Evolutionary conservation across 1,284 basidiomycete species (phyloP), one percentile per base, ranked within the genome.

Genomic region (Ustilago lituana): DNA sequence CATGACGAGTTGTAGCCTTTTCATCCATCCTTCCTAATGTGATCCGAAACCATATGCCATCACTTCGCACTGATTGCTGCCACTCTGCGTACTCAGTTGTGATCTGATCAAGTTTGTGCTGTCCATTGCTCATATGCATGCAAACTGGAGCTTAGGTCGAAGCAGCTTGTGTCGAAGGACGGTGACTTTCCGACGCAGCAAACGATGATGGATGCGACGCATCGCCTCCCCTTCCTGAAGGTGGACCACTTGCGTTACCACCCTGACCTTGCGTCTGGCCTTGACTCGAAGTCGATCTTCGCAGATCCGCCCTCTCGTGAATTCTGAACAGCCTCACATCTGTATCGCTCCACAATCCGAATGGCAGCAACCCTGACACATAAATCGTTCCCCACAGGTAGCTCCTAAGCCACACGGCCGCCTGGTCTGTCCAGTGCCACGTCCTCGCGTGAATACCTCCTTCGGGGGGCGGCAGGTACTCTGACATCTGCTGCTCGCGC

Each of bases 331-430:
- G 23, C 24, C 44, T 44, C 37, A 71, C 58, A 5, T 63, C 59
- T 1, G 73, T 73, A 38, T 73, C 69, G 11, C 52, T 60, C 69
- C 73, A 81, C 44, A 80, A 26, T 2, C 57, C 66, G 23, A 45
- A 71, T 19, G 76, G 73, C 31, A 74, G 24, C 23, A 76, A n/a
- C 2, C 53, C 73, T 6, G 40, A 27, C 5, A 75, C 65, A 46
- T 73, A 82, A 23, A 81, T 68, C 7, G 64, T 39, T 5, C 79
- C 79, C 77, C 79, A 82, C 19, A 82, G 29, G 41, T 76, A 82
- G 36, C 67, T 76, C 20, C 61, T 52, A 15, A 79, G 49, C 79
- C 80, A 82, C 4, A 80, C 56, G 0, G 19, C 24, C 0, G 70
- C 75, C 10, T 78, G 61, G 0, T 60, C 57, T 4, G 60, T 77